Conservation (phyloP, 176 grass and related monocot species). For the Puya raimondii region DNA sequence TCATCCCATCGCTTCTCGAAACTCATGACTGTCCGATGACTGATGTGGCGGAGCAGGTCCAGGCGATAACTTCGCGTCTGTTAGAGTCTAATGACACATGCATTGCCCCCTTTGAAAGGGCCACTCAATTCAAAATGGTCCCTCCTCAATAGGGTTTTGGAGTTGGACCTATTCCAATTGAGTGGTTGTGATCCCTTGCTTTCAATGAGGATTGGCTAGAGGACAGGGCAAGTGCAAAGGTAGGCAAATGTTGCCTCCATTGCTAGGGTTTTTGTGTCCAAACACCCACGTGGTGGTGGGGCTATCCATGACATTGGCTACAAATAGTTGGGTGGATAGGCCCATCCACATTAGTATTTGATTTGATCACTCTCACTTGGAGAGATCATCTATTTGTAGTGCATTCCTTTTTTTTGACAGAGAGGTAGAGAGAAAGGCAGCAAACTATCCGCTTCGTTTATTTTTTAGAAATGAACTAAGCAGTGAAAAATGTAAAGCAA, state of each 20-base stretch:
- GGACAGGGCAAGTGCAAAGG: neutral
- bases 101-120: neutral
- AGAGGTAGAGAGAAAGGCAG: no score
- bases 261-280: neutral
- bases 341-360: neutral
- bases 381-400: neutral
- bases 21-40: no score
- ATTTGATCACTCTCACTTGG: neutral
- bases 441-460: no score
- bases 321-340: neutral
- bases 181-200: neutral
- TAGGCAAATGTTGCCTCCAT: neutral
- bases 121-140: neutral
- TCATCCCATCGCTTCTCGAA: no score
- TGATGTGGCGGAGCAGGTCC: no score
- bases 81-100: neutral
- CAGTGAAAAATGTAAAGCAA: no score
- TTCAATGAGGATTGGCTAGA: neutral
- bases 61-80: no score
- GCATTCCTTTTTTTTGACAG: neutral
- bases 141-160: neutral
- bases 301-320: neutral
- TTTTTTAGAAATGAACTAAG: no score
- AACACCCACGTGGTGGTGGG: slow-evolving; percentile 3
- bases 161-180: neutral